These are phyloP conservation scores for Cercophora newfieldiana DNA, from an alignment of 495 filamentous ascomycete genomes.

Conservation along the genomic window DNA sequence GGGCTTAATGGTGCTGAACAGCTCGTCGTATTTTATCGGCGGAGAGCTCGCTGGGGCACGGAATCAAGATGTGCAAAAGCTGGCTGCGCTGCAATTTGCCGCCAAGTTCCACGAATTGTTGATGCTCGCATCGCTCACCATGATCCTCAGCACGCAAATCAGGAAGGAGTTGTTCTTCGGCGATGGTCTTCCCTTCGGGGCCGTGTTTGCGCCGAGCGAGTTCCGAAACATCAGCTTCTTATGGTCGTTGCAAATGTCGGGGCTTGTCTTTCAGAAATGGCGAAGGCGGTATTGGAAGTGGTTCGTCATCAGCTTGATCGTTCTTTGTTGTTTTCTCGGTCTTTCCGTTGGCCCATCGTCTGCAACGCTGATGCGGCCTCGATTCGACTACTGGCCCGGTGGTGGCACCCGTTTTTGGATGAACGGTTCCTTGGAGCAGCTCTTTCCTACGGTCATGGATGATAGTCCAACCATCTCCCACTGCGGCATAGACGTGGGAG, in stretches of 20 bases:
- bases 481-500: not conserved
- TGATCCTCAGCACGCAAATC: not conserved
- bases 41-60: not conserved
- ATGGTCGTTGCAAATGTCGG: not conserved
- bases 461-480: not conserved
- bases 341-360: not conserved
- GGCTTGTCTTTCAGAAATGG: not conserved
- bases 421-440: not conserved
- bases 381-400: not conserved
- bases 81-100: not conserved
- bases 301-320: not conserved
- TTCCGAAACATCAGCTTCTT: constrained; percentile 4
- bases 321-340: not conserved
- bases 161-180: not conserved
- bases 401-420: not conserved
- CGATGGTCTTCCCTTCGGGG: not conserved
- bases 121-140: not conserved
- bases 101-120: constrained; percentile 5
- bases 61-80: not conserved
- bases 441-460: not conserved
- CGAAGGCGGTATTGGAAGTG: not conserved
- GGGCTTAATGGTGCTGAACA: not conserved
- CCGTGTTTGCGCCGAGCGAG: not conserved
- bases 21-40: not conserved
- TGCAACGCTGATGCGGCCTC: not conserved